Conservation (phyloP, 371 early-diverging fungal genomes). For the Smittium mucronatum region DNA sequence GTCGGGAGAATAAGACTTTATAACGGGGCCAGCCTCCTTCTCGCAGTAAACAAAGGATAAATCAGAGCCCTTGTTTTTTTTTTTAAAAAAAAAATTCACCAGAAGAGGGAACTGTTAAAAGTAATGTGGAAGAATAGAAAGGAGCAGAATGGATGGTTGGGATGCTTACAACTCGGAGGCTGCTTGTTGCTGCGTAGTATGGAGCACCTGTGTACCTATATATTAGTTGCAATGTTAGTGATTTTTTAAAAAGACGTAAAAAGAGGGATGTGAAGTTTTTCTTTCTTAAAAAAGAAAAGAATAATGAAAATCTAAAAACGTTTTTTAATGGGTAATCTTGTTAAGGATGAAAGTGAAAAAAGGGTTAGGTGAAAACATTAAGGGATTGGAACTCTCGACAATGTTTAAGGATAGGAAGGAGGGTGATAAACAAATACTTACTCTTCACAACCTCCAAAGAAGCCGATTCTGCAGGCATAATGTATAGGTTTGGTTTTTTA, state of each 20-base stretch:
- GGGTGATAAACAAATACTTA: neutral
- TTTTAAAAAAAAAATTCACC: neutral
- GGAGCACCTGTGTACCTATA: slow-evolving; percentile 84
- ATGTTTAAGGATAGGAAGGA: too few relatives aligned
- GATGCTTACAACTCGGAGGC: slow-evolving; percentile 48
- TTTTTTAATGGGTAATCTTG: too few relatives aligned
- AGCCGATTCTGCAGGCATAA: slow-evolving; percentile 31
- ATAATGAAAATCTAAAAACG: too few relatives aligned
- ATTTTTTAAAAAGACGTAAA: neutral
- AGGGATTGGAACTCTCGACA: too few relatives aligned
- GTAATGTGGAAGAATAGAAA: too few relatives aligned
- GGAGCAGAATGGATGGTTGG: too few relatives aligned
- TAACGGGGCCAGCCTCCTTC: slow-evolving; percentile 54
- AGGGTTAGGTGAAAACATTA: too few relatives aligned
- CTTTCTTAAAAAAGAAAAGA: too few relatives aligned
- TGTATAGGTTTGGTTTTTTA: neutral
- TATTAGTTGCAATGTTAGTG: neutral
- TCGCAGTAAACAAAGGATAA: slow-evolving; percentile 84
- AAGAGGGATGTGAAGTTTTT: too few relatives aligned
- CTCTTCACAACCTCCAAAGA: slow-evolving; percentile 41
- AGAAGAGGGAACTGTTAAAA: too few relatives aligned
- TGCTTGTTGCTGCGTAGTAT: slow-evolving; percentile 65
- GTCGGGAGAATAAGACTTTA: slow-evolving; percentile 62
- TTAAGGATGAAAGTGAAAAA: too few relatives aligned
- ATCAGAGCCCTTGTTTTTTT: slow-evolving; percentile 65